Evolutionary conservation across 1,284 basidiomycete species (phyloP).

Genomic region (Ganoderma meredithae): DNA sequence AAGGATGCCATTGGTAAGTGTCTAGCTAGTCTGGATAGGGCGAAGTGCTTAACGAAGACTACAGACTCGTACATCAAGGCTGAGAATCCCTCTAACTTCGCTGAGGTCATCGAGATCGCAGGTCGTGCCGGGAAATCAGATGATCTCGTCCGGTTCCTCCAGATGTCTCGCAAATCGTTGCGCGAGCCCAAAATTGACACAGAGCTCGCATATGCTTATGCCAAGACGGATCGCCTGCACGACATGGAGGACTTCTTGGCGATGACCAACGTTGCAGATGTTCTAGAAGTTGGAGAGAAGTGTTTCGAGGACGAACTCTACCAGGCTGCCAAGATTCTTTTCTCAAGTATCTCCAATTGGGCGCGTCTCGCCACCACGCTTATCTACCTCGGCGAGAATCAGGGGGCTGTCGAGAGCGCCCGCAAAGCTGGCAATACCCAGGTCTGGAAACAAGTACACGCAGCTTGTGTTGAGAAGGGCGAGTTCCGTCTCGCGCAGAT

Average conservation of each 20-base stretch:
- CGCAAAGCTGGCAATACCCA: conserved; percentile 99
- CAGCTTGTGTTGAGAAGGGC: conserved; percentile 96
- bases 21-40: background rate
- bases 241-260: conserved; percentile 99
- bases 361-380: conserved; percentile 97
- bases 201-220: conserved; percentile 95
- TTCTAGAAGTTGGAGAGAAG: conserved; percentile 97
- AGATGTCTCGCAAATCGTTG: conserved; percentile 99
- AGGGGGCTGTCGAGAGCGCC: conserved; percentile 97
- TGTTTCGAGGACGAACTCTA: conserved; percentile 99
- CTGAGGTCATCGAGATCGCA: conserved; percentile 97
- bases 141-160: conserved; percentile 96
- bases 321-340: conserved; percentile 95
- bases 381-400: conserved; percentile 98
- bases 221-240: conserved; percentile 95
- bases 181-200: conserved; percentile 99
- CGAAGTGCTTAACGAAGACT: conserved; percentile 10
- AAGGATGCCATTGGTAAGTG: conserved; percentile 93
- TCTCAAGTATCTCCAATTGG: conserved; percentile 98
- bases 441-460: conserved; percentile 99
- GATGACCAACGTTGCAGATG: conserved; percentile 99
- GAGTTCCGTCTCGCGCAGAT: conserved; percentile 99
- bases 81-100: conserved; percentile 94
- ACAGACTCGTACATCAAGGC: conserved; percentile 99
- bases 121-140: conserved; percentile 98